These are phyloP conservation scores for Bullera alba DNA, from an alignment of 768 basidiomycete species.

Conservation along the genomic window DNA sequence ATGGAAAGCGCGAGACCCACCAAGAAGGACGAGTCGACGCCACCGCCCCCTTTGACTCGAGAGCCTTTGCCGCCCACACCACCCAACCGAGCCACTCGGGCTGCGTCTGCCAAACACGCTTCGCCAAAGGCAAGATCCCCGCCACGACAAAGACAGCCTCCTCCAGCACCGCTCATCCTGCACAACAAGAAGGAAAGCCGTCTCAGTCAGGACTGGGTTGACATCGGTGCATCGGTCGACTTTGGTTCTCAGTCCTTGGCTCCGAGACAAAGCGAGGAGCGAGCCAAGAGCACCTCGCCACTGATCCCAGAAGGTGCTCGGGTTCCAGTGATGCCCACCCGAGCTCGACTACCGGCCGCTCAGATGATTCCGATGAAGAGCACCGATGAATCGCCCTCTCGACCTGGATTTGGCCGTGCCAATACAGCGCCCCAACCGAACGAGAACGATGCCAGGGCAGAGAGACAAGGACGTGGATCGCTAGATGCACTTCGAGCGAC, in stretches of 20 bases:
- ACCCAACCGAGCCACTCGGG: too few species aligned
- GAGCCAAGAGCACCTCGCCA: neutral
- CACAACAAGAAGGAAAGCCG: constrained; percentile 19
- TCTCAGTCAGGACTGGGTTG: constrained; percentile 34
- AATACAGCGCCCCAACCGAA: constrained; percentile 21
- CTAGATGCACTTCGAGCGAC: constrained; percentile 28
- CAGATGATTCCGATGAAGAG: constrained; percentile 30
- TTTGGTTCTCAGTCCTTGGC: too few species aligned
- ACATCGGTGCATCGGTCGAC: neutral
- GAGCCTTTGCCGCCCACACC: too few species aligned
- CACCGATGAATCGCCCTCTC: constrained; percentile 5
- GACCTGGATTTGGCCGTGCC: constrained; percentile 28
- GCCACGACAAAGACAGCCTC: too few species aligned
- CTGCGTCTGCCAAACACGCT: too few species aligned
- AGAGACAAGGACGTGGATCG: constrained; percentile 11
- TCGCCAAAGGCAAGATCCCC: too few species aligned
- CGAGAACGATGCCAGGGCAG: neutral
- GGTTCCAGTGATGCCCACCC: too few species aligned
- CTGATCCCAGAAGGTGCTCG: neutral
- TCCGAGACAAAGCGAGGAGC: too few species aligned
- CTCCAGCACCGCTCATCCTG: constrained; percentile 3
- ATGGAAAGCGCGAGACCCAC: too few species aligned
- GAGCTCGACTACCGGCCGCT: constrained; percentile 2
- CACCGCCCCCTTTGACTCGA: too few species aligned
- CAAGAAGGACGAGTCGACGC: too few species aligned